A percentile compares a stretch with the other conserved stretches of the same genome.
Evolutionary conservation across 2,329 filamentous ascomycete species (phyloP).

Genomic region (Gaeumannomyces tritici): DNA sequence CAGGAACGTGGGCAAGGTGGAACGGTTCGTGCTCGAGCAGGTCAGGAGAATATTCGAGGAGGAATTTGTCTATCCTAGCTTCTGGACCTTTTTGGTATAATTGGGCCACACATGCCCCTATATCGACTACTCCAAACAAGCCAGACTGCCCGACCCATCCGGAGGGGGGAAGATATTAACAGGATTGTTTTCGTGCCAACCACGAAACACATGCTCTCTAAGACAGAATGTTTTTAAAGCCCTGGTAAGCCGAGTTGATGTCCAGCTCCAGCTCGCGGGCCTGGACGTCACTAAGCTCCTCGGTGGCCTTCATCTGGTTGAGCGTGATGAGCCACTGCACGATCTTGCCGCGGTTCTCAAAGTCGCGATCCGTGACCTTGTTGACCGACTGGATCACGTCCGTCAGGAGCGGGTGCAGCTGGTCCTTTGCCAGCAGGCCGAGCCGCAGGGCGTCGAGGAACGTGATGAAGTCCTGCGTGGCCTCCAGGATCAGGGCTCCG

Average conservation of each 20-base stretch:
- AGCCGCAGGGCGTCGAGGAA: constrained; percentile 92
- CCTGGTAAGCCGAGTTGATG: constrained; percentile 88
- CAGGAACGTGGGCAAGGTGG: constrained; percentile 98
- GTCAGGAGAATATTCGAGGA: constrained; percentile 96
- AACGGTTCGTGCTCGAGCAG: constrained; percentile 93
- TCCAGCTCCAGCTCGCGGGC: constrained; percentile 84
- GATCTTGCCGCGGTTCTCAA: constrained; percentile 92
- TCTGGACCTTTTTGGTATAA: constrained; percentile 90
- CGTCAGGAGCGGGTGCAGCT: constrained; percentile 86
- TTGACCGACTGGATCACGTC: constrained; percentile 97
- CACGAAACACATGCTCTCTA: constrained; percentile 18
- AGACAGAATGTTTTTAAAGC: constrained; percentile 74
- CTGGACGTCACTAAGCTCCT: constrained; percentile 81
- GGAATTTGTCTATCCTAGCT: constrained; percentile 96
- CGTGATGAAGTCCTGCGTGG: constrained; percentile 97
- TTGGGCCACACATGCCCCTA: background rate
- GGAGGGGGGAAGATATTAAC: background rate
- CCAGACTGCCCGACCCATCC: background rate
- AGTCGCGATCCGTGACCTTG: constrained; percentile 90
- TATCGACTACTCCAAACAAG: background rate
- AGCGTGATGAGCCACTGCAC: constrained; percentile 96
- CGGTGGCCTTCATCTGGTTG: constrained; percentile 95
- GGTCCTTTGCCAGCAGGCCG: constrained; percentile 87
- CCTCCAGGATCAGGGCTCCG: constrained; percentile 68
- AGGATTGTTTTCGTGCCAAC: too few species aligned